Conservation (phyloP, 768 basidiomycete species). For the Tricholoma flavovirens region DNA sequence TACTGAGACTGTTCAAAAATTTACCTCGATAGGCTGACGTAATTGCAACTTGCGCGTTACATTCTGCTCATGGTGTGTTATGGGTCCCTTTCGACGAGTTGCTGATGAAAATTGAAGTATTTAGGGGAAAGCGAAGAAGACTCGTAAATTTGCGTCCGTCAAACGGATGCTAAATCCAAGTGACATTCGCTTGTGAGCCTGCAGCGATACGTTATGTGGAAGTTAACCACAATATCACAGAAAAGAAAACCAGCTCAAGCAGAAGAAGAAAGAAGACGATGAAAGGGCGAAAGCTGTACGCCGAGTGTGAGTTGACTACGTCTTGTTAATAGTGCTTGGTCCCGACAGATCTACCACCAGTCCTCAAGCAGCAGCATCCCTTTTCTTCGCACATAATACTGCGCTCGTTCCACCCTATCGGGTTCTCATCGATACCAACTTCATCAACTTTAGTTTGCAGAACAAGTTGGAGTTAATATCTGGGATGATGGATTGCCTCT, state of each 20-base stretch:
- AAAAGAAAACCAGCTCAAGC: conserved; percentile 90
- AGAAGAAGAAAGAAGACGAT: conserved; percentile 78
- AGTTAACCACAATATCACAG: conserved; percentile 34
- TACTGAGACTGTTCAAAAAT: no score
- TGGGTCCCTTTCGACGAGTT: background rate
- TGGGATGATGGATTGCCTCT: conserved; percentile 99
- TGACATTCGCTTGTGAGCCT: conserved; percentile 81
- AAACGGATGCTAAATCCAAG: conserved; percentile 93
- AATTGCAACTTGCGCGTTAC: background rate
- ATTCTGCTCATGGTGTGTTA: background rate
- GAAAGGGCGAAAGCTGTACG: conserved; percentile 74
- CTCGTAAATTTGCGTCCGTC: conserved; percentile 89
- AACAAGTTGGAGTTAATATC: conserved; percentile 94
- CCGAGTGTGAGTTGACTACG: conserved; percentile 56
- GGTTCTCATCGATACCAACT: conserved; percentile 97
- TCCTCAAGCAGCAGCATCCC: conserved; percentile 80
- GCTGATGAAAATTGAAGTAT: background rate
- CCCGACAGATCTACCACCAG: conserved; percentile 31
- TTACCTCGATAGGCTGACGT: background rate
- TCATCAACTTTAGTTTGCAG: conserved; percentile 97
- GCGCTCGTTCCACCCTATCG: conserved; percentile 96
- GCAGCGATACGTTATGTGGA: background rate
- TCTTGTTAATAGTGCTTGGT: conserved; percentile 1
- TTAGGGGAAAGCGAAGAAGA: conserved; percentile 89
- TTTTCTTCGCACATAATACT: conserved; percentile 93